Conservation (phyloP, 2,329 filamentous ascomycete genomes). For the Rutstroemia sp. region DNA sequence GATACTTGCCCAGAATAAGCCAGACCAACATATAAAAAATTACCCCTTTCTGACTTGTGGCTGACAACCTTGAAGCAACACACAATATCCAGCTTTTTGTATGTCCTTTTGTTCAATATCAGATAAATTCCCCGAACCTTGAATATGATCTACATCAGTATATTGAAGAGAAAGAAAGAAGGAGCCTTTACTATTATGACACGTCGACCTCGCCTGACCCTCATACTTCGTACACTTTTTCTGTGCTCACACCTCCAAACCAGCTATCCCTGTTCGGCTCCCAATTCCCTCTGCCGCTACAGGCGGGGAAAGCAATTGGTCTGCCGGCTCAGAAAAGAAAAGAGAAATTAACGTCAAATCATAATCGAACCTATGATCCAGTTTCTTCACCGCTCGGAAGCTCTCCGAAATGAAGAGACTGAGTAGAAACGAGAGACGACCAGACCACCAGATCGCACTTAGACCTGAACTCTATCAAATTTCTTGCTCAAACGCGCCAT, state of each 20-base stretch:
- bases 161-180: background rate
- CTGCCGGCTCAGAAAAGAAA: constrained; percentile 1
- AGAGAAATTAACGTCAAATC: background rate
- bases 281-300: constrained; percentile 1
- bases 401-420: background rate
- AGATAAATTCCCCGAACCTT: background rate
- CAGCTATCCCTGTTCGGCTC: background rate
- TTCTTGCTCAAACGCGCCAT: constrained; percentile 4
- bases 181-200: background rate
- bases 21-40: background rate
- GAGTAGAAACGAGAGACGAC: background rate
- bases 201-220: background rate
- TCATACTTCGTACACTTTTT: background rate
- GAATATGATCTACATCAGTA: background rate
- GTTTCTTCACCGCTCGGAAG: constrained; percentile 3
- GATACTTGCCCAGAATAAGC: background rate
- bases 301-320: background rate
- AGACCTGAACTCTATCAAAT: background rate
- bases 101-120: background rate
- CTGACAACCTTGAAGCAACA: background rate
- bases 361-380: background rate
- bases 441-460: background rate
- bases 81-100: background rate
- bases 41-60: background rate
- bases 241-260: background rate